Base-by-base conservation (phyloP, 1,284 basidiomycete species). In the Trametes pubescens region DNA sequence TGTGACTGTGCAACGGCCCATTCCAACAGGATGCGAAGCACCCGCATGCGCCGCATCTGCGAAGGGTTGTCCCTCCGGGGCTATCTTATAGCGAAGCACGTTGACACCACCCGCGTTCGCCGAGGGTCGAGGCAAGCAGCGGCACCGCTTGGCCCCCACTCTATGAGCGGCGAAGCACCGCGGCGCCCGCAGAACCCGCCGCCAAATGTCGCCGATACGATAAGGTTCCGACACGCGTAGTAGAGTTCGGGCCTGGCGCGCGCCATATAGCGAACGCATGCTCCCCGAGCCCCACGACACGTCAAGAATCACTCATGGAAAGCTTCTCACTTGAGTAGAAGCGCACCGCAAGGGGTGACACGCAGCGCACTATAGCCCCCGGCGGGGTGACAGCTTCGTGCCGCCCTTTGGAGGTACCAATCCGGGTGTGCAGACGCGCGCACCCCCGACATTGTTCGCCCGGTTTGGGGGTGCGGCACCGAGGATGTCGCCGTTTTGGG, bases 381-480 rank as follows among this genome's bases (percentile, higher is more conserved):
- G 56, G 44, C 11, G 59, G 34, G 48, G 54, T 59, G 57, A 52
- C 62, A 55, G 47, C 48, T 49, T 58, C 51, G 21, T 38, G 61
- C 61, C 55, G 61, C 46, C 47, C 63, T 67, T 62, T 67, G 63
- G 51, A 61, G 16, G 37, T 57, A 60, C 66, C 58, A 47, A 62
- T 61, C 9, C 14, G 51, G 56, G 22, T 24, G 26, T 6, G 38
- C 24, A 54, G 48, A 44, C 60, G 60, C 65, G 59, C 61, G 47
- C 49, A 22, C 18, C n/a, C 29, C 34, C 34, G 54, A 61, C 58
- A 65, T 65, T 65, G 62, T 67, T 46, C 57, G 29, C 58, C 43
- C 9, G 38, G 26, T 14, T 37, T 46, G 61, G 53, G 24, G 21
- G 55, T 21, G 47, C 66, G 66, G 66, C 24, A 43, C 66, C 66